Evolutionary conservation across 176 grass and related monocot genomes (phyloP), one percentile per base, ranked within the genome.

Genomic region (Lolium rigidum): DNA sequence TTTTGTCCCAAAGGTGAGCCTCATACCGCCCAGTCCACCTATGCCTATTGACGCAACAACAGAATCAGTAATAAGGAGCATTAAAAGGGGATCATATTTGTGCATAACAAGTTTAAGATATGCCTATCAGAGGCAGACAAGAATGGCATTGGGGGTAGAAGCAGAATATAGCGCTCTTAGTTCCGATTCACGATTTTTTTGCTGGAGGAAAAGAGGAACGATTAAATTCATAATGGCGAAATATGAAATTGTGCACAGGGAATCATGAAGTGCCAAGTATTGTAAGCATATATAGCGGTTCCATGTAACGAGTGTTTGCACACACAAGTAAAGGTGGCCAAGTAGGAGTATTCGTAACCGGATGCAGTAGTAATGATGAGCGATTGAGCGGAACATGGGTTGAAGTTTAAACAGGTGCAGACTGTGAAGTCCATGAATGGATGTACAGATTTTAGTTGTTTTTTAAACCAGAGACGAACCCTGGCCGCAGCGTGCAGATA

Each of bases 1-100:
- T 99, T 90, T 99, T 99, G 78, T 99, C 97, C 97, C 97, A 99
- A 28, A 99, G 97, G 78, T 99, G 97, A 86, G 97, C 97, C 80
- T 99, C 97, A 78, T 99, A 99, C 84, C 97, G 88, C 51, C 97
- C 97, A 60, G 97, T 99, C 97, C 97, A 99, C 79, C 97, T 90
- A 88, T 99, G 97, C 86, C 97, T 99, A 77, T 94, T 59, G 82
- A 85, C 74, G 38, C 70, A 39, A 78, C 39, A 77, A 49, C 60
- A 43, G 46, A 41, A 3, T 82, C 15, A 85, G 61, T 76, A 76
- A 12, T 37, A 82, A 21, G 76, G 8, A 58, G 16, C 3, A 51
- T 3, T 10, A 18, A 57, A 78, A 61, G 31, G 17, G 21, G 2
- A 39, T 50, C 25, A 38, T 26, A 20, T 21, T 60, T 24, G 35